Conservation (phyloP, 768 basidiomycete genomes). For the Leucocoprinus birnbaumii region DNA sequence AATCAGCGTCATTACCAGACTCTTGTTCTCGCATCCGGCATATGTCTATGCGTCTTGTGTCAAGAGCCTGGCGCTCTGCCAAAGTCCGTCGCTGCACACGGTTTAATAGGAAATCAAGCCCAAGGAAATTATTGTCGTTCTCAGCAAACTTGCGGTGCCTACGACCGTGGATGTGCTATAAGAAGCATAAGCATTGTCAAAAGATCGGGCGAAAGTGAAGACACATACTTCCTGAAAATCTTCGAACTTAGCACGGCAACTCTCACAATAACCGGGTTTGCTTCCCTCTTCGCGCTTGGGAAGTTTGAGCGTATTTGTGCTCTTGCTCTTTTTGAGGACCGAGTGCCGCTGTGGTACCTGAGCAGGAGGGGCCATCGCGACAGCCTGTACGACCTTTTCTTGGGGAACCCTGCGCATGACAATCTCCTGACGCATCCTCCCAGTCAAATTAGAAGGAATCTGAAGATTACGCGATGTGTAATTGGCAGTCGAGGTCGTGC, state of each 20-base stretch:
- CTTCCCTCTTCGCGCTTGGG: slow-evolving; percentile 81
- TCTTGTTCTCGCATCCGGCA: slow-evolving; percentile 11
- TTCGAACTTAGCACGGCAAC: slow-evolving; percentile 86
- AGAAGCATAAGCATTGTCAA: slow-evolving; percentile 6
- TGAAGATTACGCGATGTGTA: slow-evolving; percentile 41
- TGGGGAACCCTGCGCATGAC: slow-evolving; percentile 44
- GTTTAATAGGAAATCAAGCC: slow-evolving; percentile 72
- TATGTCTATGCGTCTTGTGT: slow-evolving; percentile 19
- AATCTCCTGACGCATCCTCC: slow-evolving; percentile 61
- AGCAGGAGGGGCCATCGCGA: slow-evolving; percentile 66
- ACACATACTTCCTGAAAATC: slow-evolving; percentile 76
- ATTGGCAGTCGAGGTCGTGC: slow-evolving; percentile 72
- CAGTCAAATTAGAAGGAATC: slow-evolving; percentile 51
- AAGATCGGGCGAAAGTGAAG: slow-evolving; percentile 3
- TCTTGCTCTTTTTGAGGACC: slow-evolving; percentile 70
- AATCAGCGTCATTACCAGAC: not conserved
- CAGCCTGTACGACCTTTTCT: slow-evolving; percentile 38
- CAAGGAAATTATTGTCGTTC: slow-evolving; percentile 72
- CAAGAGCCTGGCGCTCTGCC: slow-evolving; percentile 26
- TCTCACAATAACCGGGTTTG: slow-evolving; percentile 97
- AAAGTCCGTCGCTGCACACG: slow-evolving; percentile 50
- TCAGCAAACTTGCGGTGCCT: slow-evolving; percentile 83
- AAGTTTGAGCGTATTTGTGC: slow-evolving; percentile 73
- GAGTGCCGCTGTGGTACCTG: slow-evolving; percentile 51
- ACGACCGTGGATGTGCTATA: slow-evolving; percentile 67